Evolutionary conservation across 768 basidiomycete genomes (phyloP), one percentile per base, ranked within the genome.

Genomic region (Tricholoma saponaceum): DNA sequence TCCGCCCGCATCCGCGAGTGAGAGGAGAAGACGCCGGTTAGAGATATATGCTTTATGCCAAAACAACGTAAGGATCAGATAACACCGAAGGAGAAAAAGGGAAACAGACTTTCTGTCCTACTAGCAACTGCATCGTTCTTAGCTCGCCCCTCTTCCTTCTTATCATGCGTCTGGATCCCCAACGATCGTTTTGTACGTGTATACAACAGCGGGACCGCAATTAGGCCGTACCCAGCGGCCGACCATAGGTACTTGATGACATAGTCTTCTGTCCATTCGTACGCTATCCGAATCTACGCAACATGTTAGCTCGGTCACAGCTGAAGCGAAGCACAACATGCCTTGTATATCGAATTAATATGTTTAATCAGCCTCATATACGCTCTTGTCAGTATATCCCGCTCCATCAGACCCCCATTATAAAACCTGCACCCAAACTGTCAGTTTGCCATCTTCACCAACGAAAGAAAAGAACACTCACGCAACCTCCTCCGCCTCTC

Each of bases 201-300:
- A 64, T 90, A 85, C 37, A 96, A 75, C 18, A 96, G 80, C 0
- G 95, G 96, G 0, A 98, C 87, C 7, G 94, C 91, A 66, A 98
- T 98, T 20, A 98, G 79, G 4, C 80, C 82, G 70, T 98, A 98
- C 0, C 96, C 96, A 4, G 86, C 87, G 0, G 95, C 95, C 9
- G 90, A 93, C 95, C 94, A 97, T 8, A 92, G 74, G 69, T 97
- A 98, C 70, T 97, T 97, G 78, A 97, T 94, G 18, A 97, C 89
- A 63, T 92, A 95, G 74, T 97, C 95, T 67, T 97, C 95, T 0
- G 92, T 97, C 95, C 91, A 97, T 73, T 86, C 92, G 66, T 92
- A 95, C 1, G 89, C 89, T 49, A 95, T 92, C 14, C 93, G 87
- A 53, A 93, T 91, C 89, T 92, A 59, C 12, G 26, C 35, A 4